Evolutionary conservation across 2,329 filamentous ascomycete genomes (phyloP), one percentile per base, ranked within the genome.

Genomic region (Leptodontidium sp.): DNA sequence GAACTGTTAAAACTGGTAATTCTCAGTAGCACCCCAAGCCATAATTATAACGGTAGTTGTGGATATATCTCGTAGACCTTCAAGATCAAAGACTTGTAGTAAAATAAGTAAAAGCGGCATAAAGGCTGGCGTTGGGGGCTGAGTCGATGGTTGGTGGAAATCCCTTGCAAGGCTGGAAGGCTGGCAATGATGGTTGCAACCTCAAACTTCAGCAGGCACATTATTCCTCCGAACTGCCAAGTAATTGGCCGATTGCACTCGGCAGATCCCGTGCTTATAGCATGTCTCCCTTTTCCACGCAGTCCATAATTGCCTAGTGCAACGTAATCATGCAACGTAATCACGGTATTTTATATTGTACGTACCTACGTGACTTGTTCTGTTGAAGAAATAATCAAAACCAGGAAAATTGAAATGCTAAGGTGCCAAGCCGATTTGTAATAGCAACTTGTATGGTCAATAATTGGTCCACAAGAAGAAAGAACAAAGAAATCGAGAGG

Each of bases 151-250:
- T 45, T 45, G 43, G 43, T 45, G 43, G 43, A 21, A 21, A 45
- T 45, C 43, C 43, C 43, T 45, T 45, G 21, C 1, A 21, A 21
- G 21, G 21, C 21, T 21, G 21, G 21, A 21, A 21, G 21, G 21
- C 21, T 21, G 21, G 21, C 21, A 21, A 21, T 21, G 21, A 21
- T 21, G 21, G 43, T 45, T 45, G 43, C 43, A 45, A 45, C 43
- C 43, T 45, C 43, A 45, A 45, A 45, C 43, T 45, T 45, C 43
- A 45, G 43, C 43, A 45, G 43, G 43, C 43, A 45, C 43, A 45
- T 45, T 45, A 45, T 45, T 45, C 43, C 43, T 45, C 43, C 43
- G 43, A 45, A 45, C 43, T 45, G 43, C 43, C 43, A 12, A 45
- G 43, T 45, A 45, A 45, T 45, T 45, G 43, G 43, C 43, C 43